Evolutionary conservation across 2,329 filamentous ascomycete species (phyloP).

Genomic region (Aureobasidium sp.): DNA sequence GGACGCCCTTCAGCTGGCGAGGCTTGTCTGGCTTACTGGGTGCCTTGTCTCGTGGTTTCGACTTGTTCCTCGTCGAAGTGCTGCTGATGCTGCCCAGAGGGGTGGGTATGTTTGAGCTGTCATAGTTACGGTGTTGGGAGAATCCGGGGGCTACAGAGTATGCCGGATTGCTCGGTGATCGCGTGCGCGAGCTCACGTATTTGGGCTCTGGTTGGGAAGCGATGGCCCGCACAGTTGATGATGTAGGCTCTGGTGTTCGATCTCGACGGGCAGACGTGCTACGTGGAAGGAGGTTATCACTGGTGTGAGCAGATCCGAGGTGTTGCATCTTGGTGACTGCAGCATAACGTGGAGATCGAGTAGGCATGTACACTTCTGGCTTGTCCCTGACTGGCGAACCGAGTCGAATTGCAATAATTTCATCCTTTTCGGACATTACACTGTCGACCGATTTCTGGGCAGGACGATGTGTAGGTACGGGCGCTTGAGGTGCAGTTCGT

Average conservation of each 20-base stretch:
- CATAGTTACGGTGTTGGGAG: conserved; percentile 12
- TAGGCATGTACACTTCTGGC: conserved; percentile 19
- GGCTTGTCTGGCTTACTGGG: conserved; percentile 14
- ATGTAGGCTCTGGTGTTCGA: neutral
- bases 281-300: conserved; percentile 15
- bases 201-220: neutral
- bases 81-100: conserved; percentile 5
- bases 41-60: conserved; percentile 10
- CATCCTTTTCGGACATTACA: conserved; percentile 16
- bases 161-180: conserved; percentile 2
- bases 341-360: conserved; percentile 16
- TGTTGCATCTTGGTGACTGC: neutral
- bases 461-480: conserved; percentile 1
- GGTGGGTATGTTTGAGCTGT: conserved; percentile 8
- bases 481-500: neutral
- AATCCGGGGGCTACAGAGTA: neutral
- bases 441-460: conserved; percentile 11
- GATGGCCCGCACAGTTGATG: neutral
- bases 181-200: neutral
- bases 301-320: conserved; percentile 8
- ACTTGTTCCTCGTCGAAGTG: conserved; percentile 19
- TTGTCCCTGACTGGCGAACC: conserved; percentile 21
- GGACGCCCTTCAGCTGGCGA: conserved; percentile 20
- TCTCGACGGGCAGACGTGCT: conserved; percentile 1
- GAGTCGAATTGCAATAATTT: conserved; percentile 20